A percentile compares a stretch with the other conserved stretches of the same genome.
Conservation (phyloP, 2,329 filamentous ascomycete genomes). For the Calonectria pteridis region DNA sequence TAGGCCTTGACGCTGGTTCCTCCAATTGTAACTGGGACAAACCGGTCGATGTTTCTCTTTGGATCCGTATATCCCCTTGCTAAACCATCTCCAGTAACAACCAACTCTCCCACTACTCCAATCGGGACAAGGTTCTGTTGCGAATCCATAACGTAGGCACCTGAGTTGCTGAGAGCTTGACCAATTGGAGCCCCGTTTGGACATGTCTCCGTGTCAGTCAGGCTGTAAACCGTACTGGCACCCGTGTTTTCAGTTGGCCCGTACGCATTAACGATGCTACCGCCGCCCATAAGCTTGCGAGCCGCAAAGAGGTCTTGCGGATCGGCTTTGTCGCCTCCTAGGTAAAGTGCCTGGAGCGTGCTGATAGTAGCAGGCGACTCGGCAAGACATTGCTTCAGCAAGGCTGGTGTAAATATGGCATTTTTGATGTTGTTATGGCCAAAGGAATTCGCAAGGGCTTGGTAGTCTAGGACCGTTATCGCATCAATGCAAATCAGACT, state of each 20-base stretch:
- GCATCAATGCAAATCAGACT: neutral
- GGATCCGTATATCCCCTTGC: neutral
- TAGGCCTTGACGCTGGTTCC: neutral
- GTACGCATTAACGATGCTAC: neutral
- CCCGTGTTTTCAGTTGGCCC: neutral
- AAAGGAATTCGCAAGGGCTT: neutral
- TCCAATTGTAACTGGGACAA: neutral
- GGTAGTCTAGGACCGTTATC: neutral
- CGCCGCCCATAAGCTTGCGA: neutral
- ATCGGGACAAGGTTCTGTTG: neutral
- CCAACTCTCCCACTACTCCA: neutral
- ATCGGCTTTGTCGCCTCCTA: neutral
- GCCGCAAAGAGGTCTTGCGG: neutral
- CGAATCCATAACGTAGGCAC: neutral
- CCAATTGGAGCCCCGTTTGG: neutral
- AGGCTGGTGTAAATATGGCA: neutral
- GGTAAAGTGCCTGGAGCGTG: neutral
- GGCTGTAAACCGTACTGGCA: neutral
- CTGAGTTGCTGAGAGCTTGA: neutral
- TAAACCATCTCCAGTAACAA: neutral
- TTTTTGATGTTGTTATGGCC: too few relatives aligned
- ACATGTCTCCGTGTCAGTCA: neutral
- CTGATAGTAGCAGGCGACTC: neutral
- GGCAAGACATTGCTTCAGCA: neutral
- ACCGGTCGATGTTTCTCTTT: neutral